Base-by-base conservation (phyloP, 768 basidiomycete species). In the Suillus americanus region DNA sequence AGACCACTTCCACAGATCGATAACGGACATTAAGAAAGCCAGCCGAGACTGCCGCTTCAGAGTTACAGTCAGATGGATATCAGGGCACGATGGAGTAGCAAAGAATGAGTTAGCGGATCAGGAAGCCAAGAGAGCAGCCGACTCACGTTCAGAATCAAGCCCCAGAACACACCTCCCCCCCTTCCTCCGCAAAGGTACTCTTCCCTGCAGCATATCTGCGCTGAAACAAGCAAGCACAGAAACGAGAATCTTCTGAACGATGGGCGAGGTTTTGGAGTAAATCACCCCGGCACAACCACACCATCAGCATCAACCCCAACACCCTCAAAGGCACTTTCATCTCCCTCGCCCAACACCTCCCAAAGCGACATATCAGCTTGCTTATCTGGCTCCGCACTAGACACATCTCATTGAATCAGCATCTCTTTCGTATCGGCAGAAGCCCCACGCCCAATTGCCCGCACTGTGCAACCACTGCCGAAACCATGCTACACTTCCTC, bases 401-500 rank as follows among this genome's bases (percentile, higher is more conserved):
- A 0, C 79, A 80, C 48, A 57, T 67, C 3, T 71, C 74, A 0
- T 70, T 80, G 0, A 68, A 73, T 20, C 56, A 70, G 13, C 70
- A 79, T 66, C 74, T 80, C 0, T 66, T 74, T 53, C 48, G 62
- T 1, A 74, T 81, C 12, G 56, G 63, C 0, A 66, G 65, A 20
- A 64, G 56, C 0, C 71, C 76, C 16, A 66, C 65, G 0, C 71
- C 76, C 7, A 37, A 41, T 2, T 81, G 79, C 67, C 63, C 64
- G 1, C 46, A 55, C 1, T 79, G 79, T 67, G 40, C 56, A 0
- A 43, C n/a, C 0, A 41, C 43, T 0, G 13, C 0, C 5, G 78
- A 80, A 61, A 76, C 74, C 18, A 65, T 76, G 0, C n/a, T 59
- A 1, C 79, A 79, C 63, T 79, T 62, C 62, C 62, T 79, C 2